Evolutionary conservation across 2,329 filamentous ascomycete genomes (phyloP).

Genomic region (Talaromyces rugulosus): DNA sequence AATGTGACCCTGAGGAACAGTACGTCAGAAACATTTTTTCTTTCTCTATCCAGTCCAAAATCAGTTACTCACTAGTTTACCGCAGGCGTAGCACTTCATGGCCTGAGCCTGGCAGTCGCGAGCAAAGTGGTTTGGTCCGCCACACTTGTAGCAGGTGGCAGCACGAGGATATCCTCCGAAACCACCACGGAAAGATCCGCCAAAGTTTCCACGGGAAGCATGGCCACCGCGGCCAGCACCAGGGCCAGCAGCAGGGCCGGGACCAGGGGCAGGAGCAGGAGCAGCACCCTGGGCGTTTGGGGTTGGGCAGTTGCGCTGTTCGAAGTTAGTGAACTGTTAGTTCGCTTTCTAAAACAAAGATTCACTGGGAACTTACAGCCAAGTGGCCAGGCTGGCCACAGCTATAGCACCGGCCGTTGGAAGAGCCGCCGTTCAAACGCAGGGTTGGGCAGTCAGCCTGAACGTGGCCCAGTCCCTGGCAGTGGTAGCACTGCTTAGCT

Average conservation of each 20-base stretch:
- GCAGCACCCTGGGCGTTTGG: conserved; percentile 60
- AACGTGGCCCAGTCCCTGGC: conserved; percentile 95
- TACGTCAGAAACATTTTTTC: background rate
- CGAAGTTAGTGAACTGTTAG: conserved; percentile 23
- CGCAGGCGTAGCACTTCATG: conserved; percentile 98
- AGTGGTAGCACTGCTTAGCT: conserved; percentile 99
- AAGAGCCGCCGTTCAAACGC: conserved; percentile 74
- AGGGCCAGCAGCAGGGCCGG: conserved; percentile 42
- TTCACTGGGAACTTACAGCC: conserved; percentile 55
- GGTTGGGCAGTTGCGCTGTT: conserved; percentile 75
- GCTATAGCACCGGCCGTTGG: conserved; percentile 90
- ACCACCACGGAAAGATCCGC: conserved; percentile 65
- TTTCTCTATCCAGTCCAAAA: background rate
- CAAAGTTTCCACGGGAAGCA: conserved; percentile 62
- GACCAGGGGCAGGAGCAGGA: conserved; percentile 52
- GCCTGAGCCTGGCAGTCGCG: conserved; percentile 97
- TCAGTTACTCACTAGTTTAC: conserved; percentile 61
- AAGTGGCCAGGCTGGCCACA: conserved; percentile 91
- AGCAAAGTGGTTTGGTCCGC: conserved; percentile 93
- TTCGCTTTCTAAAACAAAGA: background rate
- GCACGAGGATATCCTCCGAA: conserved; percentile 57
- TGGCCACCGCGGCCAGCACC: conserved; percentile 60
- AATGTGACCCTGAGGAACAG: conserved; percentile 63
- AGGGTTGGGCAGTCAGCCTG: conserved; percentile 98
- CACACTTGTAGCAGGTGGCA: conserved; percentile 66